Conservation (phyloP, 208 protist genomes). For the Wallacemonas sp. region DNA sequence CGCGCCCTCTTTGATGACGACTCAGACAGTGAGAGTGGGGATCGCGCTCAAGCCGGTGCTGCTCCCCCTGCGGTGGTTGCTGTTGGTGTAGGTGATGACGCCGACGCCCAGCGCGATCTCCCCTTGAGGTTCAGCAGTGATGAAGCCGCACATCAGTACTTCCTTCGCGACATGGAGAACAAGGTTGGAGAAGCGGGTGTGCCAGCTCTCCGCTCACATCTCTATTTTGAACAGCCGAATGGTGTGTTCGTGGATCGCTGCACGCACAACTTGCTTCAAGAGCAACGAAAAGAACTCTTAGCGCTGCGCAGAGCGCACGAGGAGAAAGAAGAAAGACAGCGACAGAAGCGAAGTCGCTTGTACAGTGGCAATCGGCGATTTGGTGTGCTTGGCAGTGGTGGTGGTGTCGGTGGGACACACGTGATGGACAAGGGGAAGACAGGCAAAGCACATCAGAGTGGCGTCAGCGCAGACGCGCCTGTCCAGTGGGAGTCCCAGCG, state of each 20-base stretch:
- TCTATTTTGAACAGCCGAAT: slow-evolving; percentile 58
- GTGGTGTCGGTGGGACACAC: background rate
- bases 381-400: background rate
- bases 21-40: background rate
- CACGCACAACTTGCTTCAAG: slow-evolving; percentile 27
- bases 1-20: background rate
- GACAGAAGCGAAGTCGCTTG: slow-evolving; percentile 16
- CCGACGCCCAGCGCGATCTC: background rate
- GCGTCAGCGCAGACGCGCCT: background rate
- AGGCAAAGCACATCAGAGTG: background rate
- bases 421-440: too few relatives aligned
- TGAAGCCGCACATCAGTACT: background rate
- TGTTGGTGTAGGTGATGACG: too few relatives aligned
- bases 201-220: slow-evolving; percentile 52
- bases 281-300: slow-evolving; percentile 20
- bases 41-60: background rate
- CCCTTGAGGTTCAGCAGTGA: background rate
- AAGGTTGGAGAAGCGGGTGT: slow-evolving; percentile 16
- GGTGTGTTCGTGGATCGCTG: slow-evolving; percentile 42
- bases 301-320: slow-evolving; percentile 22
- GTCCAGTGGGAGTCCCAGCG: background rate
- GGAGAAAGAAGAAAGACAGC: slow-evolving; percentile 12
- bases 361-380: slow-evolving; percentile 6
- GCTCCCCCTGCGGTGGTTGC: too few relatives aligned
- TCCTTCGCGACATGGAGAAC: background rate